phyloP scores from a whole-genome alignment of 2,329 filamentous ascomycete genomes.

The Verticillium klebahnii region DNA sequence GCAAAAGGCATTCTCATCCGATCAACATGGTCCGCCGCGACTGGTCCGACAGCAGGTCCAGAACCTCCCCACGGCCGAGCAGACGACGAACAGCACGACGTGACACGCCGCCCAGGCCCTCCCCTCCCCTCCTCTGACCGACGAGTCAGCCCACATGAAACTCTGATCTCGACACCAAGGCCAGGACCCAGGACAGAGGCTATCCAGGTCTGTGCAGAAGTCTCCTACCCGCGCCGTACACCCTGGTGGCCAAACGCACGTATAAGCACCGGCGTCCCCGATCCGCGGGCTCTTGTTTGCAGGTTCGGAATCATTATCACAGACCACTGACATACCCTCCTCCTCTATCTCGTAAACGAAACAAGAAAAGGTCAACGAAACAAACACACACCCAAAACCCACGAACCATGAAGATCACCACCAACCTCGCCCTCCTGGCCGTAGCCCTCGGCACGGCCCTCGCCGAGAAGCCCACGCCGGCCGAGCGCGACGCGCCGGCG shows the following conservation, averaged over 20 bases:
- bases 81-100: neutral
- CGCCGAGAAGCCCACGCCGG: constrained; percentile 6
- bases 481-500: neutral
- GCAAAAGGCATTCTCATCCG: neutral
- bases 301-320: neutral
- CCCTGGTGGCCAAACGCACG: neutral
- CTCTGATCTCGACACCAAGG: neutral
- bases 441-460: constrained; percentile 10
- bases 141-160: neutral
- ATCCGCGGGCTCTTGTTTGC: neutral
- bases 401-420: constrained; percentile 15
- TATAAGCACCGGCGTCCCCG: neutral
- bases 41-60: neutral
- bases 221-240: neutral
- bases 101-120: neutral
- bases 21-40: neutral
- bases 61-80: neutral
- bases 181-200: neutral
- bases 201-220: neutral
- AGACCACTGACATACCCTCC: neutral
- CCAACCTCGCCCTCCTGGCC: constrained; percentile 10
- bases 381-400: neutral
- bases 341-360: neutral
- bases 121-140: neutral
- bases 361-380: neutral